phyloP scores from a whole-genome alignment of 2,329 filamentous ascomycete genomes.

The Aspergillus ustus region DNA sequence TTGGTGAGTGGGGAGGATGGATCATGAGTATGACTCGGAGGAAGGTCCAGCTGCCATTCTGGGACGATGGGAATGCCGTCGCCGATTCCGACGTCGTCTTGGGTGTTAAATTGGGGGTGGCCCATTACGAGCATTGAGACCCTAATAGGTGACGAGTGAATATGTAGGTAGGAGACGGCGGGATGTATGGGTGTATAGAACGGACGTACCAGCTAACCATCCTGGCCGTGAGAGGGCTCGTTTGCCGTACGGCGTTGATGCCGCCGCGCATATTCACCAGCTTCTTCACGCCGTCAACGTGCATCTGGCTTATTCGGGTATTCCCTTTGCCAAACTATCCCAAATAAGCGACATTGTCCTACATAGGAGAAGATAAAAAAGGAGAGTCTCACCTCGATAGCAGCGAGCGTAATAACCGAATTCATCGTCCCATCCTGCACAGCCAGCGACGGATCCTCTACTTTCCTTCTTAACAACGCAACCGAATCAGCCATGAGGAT shows the following conservation, averaged over 20 bases:
- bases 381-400: conserved; percentile 56
- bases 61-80: conserved; percentile 55
- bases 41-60: conserved; percentile 52
- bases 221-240: conserved; percentile 59
- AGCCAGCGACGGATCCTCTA: conserved; percentile 53
- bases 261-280: conserved; percentile 58
- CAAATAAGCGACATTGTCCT: neutral
- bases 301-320: conserved; percentile 49
- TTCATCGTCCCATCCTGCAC: conserved; percentile 61
- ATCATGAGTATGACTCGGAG: no score
- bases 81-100: conserved; percentile 55
- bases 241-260: conserved; percentile 53
- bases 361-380: neutral
- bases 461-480: conserved; percentile 55
- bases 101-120: conserved; percentile 57
- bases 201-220: conserved; percentile 58
- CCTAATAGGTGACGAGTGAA: conserved; percentile 43
- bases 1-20: neutral
- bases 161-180: neutral
- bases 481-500: conserved; percentile 63
- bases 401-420: conserved; percentile 61
- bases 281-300: conserved; percentile 56
- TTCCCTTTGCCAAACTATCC: conserved; percentile 60
- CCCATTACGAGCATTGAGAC: conserved; percentile 62
- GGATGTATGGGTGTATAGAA: no score